A percentile compares a stretch with the other conserved stretches of the same genome.
Evolutionary conservation across 108 stramenopile genomes (phyloP).

Genomic region (Mediolabrus comicus): DNA sequence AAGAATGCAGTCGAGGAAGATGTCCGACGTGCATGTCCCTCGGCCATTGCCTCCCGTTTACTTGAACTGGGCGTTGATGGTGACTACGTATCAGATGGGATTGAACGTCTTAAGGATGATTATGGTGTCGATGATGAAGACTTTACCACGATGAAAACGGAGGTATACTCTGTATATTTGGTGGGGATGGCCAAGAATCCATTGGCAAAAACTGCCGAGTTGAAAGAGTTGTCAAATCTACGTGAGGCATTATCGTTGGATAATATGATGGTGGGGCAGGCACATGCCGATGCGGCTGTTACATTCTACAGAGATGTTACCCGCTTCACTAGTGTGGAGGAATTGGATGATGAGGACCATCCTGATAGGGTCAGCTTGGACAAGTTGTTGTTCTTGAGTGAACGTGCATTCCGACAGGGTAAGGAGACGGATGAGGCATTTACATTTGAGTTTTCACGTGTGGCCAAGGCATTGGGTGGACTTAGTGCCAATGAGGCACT

Average conservation of each 20-base stretch:
- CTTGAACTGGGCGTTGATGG: constrained; percentile 30
- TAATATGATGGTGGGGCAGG: constrained; percentile 81
- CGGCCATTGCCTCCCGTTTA: constrained; percentile 26
- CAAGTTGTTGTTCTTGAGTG: constrained; percentile 80
- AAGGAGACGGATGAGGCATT: constrained; percentile 83
- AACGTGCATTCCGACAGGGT: constrained; percentile 66
- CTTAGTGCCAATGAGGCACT: constrained; percentile 28
- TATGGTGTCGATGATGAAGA: constrained; percentile 56
- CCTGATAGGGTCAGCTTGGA: constrained; percentile 73
- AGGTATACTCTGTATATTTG: constrained; percentile 67
- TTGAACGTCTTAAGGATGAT: constrained; percentile 15
- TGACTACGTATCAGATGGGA: constrained; percentile 13
- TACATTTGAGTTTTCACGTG: constrained; percentile 76
- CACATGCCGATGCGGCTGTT: constrained; percentile 65
- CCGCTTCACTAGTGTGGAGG: constrained; percentile 66
- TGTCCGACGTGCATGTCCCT: constrained; percentile 36
- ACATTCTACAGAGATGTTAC: constrained; percentile 65
- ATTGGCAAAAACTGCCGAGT: constrained; percentile 59
- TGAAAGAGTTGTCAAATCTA: constrained; percentile 67
- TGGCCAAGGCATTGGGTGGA: constrained; percentile 67
- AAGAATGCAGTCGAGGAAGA: constrained; percentile 37
- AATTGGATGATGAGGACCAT: constrained; percentile 78
- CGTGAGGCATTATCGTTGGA: constrained; percentile 51
- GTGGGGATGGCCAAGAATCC: constrained; percentile 80
- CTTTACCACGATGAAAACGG: constrained; percentile 59